Evolutionary conservation across 208 protist species (phyloP).

Genomic region (Leishmania guyanensis): DNA sequence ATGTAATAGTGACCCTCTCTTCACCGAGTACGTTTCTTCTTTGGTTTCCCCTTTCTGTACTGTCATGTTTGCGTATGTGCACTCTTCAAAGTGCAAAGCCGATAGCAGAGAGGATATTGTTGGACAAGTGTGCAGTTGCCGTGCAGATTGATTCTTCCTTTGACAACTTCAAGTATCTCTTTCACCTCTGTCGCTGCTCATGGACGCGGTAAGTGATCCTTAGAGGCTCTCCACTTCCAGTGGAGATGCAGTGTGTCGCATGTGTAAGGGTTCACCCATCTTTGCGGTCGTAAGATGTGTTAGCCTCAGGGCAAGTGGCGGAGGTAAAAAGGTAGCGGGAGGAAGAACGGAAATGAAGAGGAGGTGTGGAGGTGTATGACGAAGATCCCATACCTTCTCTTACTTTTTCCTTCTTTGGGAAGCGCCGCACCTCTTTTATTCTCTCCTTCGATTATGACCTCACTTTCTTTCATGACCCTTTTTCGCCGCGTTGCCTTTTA

Average conservation of each 20-base stretch:
- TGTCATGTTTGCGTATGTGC: neutral
- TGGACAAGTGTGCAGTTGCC: too few species aligned
- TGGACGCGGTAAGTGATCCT: neutral
- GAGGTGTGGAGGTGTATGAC: neutral
- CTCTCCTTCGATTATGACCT: neutral
- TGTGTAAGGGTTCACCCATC: neutral
- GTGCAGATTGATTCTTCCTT: neutral
- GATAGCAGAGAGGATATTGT: neutral
- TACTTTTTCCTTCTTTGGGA: neutral
- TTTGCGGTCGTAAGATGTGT: neutral
- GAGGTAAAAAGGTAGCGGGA: neutral
- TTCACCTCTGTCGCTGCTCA: neutral
- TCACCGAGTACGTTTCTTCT: neutral
- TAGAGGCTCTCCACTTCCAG: neutral
- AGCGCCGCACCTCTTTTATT: neutral
- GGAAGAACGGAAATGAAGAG: neutral
- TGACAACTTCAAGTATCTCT: neutral
- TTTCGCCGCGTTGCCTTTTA: neutral
- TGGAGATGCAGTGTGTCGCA: neutral
- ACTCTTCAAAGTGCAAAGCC: neutral
- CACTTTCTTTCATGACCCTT: neutral
- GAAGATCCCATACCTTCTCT: neutral
- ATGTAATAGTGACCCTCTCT: neutral
- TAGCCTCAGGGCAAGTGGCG: neutral
- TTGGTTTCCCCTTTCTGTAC: neutral